Base-by-base conservation (phyloP, 225 moss, liverwort and hornwort species). In the Rhytidiadelphus loreus region DNA sequence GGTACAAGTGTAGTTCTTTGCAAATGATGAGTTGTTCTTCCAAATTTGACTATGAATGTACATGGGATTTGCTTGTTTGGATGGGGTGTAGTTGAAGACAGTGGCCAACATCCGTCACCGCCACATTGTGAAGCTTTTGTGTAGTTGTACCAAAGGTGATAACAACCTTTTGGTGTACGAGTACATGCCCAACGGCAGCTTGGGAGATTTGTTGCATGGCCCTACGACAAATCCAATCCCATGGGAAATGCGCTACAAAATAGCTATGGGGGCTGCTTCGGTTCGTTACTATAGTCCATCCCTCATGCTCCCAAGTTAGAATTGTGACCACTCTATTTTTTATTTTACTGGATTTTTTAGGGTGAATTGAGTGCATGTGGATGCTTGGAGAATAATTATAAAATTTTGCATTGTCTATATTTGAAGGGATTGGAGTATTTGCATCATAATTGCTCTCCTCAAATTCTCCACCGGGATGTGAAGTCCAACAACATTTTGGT, bases 211-310 rank as follows among this genome's bases (percentile, higher is more conserved):
- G 1, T n/a, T 68, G n/a, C n/a, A n/a, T n/a, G 68, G n/a, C 12
- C 11, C 11, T 0, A 12, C 1, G 0, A 11, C 37, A 12, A n/a
- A 66, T 0, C 3, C 4, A 21, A 0, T 37, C 1, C 11, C 21
- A 1, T 66, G 21, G 37, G 4, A 66, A 66, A 6, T 37, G 0
- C 37, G 4, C 6, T 37, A 66, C 2, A 66, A 2, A n/a, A 66
- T n/a, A 21, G 66, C 37, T 2, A 0, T 66, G 12, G 66, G 21
- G 2, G 66, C 12, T 63, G 5, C 9, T 2, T 0, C 0, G 8
- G 17, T 63, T 16, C 1, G 32, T 32, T 9, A 16, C 1, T 32
- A 0, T 0, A 1, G 2, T 9, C 63, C 9, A 63, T 32, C 17
- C 4, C 0, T 71, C 2, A 44, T 43, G 3, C 5, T 43, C 2